Base-by-base conservation (phyloP, 805 yeast genomes). In the Candida qinlingensis region DNA sequence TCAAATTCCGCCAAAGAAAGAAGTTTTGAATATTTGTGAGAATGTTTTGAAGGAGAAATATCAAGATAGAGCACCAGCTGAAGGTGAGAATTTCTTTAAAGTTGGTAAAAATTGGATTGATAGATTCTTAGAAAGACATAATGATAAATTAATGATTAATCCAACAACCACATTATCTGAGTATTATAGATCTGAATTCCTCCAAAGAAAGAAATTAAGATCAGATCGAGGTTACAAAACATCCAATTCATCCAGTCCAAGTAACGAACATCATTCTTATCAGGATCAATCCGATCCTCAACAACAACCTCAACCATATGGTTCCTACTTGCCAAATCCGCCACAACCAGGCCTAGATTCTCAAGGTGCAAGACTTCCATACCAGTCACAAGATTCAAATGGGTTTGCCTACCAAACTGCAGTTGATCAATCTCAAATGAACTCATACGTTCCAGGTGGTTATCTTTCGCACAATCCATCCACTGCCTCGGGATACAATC, bases 31-130 rank as follows among this genome's bases (percentile, higher is more conserved):
- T 19, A 54, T 61, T 12, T 59, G 65, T 47, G 63, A 61, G 41
- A 39, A 43, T 10, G 45, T 61, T 37, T 38, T 61, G 19, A 55
- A 52, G 42, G 57, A 53, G 6, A 61, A 61, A 46, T 57, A 52
- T 45, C 53, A 51, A 42, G 48, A 54, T 9, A 47, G 42, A 37
- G 49, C 48, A 37, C 46, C 49, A 19, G 10, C 31, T 28, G 50
- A 47, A 12, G 53, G 47, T 27, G 60, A 55, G 10, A 44, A 49
- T 9, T 52, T 54, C 45, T 52, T 58, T 44, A 58, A 56, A 42
- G 65, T 61, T 31, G 65, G 65, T 9, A 61, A 61, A 49, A 61
- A 61, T 39, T 61, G 65, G 65, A 57, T 61, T 37, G 65, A 61
- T 37, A 45, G 65, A 27, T 61, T 61, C 40, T 39, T 61, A 12